Base-by-base conservation (phyloP, 75 land plant species). In the Pinus taeda region DNA sequence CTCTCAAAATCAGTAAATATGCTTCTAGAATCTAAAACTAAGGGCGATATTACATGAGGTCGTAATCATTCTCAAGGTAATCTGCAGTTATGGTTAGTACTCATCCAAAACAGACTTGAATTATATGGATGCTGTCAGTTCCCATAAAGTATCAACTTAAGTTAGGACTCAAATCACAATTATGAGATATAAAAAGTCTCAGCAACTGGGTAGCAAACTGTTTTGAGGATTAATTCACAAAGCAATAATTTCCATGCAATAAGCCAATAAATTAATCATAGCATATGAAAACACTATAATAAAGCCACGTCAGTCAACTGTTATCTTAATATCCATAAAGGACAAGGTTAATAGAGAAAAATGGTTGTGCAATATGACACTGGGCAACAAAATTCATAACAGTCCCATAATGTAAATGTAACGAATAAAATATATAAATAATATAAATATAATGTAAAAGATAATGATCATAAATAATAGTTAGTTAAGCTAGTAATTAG, bases 221-320 rank as follows among this genome's bases (percentile, higher is more conserved):
- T 15, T 5, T 65, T 65, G 36, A 65, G 18, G 69, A 65, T 65
- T 65, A 65, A 65, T 65, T 65, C 69, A 65, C 37, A 33, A 65
- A 15, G 36, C 17, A 37, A 33, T 14, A 65, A 15, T 65, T 6
- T 37, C 69, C 18, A 14, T 65, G 20, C 30, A 45, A 45, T 6
- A 45, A 45, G 8, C 53, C 53, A 8, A 18, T 15, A 18, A 15
- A 63, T 14, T 63, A 63, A 63, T 14, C 26, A 12, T 2, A 15
- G 66, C 36, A 29, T 4, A 26, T 29, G 6, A 63, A 63, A 4
- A 45, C 53, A 45, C 9, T 45, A 45, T 45, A 45, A 45, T 45
- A 45, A 7, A 45, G 53, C 42, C 42, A 39, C 6, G 4, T 39
- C 6, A 39, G 5, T 39, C 42, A 39, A 39, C 42, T 39, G 42